phyloP scores from a whole-genome alignment of 306 rosid species.

The Acacia confusa region DNA sequence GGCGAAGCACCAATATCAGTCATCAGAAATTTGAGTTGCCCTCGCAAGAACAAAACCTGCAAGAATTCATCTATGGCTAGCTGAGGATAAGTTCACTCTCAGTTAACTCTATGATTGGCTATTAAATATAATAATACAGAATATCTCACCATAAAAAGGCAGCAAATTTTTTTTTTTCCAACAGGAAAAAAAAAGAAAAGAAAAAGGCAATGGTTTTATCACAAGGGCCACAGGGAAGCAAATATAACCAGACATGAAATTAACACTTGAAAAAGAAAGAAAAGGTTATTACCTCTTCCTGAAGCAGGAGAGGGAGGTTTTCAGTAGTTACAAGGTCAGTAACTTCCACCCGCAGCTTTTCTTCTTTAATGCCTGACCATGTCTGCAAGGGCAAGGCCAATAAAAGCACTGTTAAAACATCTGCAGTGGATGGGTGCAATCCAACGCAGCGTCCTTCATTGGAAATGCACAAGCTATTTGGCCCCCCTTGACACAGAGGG shows the following conservation, averaged over 20 bases:
- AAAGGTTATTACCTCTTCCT: constrained; percentile 63
- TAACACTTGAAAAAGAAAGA: background rate
- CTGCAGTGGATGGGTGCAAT: constrained; percentile 74
- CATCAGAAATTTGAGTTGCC: constrained; percentile 66
- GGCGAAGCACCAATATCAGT: constrained; percentile 48
- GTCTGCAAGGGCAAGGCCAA: constrained; percentile 70
- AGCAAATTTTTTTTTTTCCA: background rate
- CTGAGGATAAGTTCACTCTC: constrained; percentile 3
- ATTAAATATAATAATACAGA: background rate
- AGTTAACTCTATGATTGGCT: background rate
- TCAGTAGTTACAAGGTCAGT: constrained; percentile 50
- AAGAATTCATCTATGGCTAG: constrained; percentile 19
- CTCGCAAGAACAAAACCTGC: constrained; percentile 75
- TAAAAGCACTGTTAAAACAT: constrained; percentile 78
- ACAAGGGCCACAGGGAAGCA: background rate
- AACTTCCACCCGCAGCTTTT: constrained; percentile 55
- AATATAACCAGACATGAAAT: background rate
- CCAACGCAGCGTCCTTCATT: constrained; percentile 69
- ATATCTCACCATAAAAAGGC: background rate
- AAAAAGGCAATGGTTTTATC: constrained; percentile 1
- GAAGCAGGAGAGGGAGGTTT: constrained; percentile 60
- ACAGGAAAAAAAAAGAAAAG: background rate
- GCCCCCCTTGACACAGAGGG: constrained; percentile 51
- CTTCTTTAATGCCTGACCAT: constrained; percentile 71
- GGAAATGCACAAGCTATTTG: constrained; percentile 46